Conservation (phyloP, 169 alveolate genomes). For the Eimeria necatrix region DNA sequence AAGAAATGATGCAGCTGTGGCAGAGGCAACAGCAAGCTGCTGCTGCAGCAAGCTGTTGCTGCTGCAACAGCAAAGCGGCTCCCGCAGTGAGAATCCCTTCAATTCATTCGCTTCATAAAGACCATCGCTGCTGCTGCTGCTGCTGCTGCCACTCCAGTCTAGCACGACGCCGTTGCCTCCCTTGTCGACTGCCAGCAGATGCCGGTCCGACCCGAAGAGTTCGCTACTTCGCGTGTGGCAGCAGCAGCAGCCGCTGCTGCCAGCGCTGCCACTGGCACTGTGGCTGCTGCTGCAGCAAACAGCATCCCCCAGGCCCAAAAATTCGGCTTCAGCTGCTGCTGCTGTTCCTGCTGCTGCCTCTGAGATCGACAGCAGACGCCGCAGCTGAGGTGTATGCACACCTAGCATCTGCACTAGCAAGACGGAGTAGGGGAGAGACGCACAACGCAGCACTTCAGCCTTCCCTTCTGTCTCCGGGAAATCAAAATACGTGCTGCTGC, state of each 20-base stretch:
- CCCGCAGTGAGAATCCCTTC: background rate
- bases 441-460: conserved; percentile 25
- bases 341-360: conserved; percentile 28
- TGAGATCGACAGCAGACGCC: background rate
- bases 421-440: conserved; percentile 51
- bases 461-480: conserved; percentile 2
- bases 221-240: background rate
- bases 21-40: conserved; percentile 35
- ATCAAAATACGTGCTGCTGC: background rate
- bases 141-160: conserved; percentile 33
- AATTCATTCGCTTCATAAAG: conserved; percentile 2
- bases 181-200: conserved; percentile 54
- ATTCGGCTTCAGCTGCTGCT: background rate
- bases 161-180: conserved; percentile 73
- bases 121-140: conserved; percentile 20
- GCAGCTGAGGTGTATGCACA: conserved; percentile 55
- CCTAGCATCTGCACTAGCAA: conserved; percentile 72
- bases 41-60: conserved; percentile 25
- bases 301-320: background rate
- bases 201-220: conserved; percentile 58
- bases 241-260: conserved; percentile 11
- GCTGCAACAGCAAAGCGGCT: conserved; percentile 30
- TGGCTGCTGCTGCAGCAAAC: background rate
- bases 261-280: background rate
- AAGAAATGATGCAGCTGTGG: conserved; percentile 22